A percentile compares a stretch with the other conserved stretches of the same genome.
Evolutionary conservation across 108 stramenopile species (phyloP).

Genomic region (Schizochytrium sp.): DNA sequence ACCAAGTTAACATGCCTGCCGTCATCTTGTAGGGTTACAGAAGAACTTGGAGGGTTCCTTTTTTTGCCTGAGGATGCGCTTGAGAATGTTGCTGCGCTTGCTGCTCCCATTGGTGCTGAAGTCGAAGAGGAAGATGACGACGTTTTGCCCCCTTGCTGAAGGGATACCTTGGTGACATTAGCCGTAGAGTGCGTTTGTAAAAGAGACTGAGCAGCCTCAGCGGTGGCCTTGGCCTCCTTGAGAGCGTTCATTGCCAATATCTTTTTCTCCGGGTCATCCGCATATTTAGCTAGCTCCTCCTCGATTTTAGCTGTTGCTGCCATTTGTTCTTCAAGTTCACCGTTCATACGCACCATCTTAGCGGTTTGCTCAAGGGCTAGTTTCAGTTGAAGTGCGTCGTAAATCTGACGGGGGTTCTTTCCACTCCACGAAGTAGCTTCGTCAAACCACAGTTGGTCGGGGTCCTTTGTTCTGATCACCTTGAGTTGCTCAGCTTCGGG

Average conservation of each 20-base stretch:
- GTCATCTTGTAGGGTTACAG: no score
- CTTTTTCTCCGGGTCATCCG: background rate
- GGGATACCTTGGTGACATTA: no score
- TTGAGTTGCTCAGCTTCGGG: background rate
- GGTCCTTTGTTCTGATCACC: background rate
- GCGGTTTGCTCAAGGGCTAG: background rate
- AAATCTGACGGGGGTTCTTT: background rate
- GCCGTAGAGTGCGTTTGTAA: no score
- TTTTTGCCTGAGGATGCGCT: no score
- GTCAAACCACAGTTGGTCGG: background rate
- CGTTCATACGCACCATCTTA: background rate
- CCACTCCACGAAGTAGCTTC: background rate
- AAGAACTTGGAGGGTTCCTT: no score
- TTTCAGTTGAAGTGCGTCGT: conserved; percentile 4
- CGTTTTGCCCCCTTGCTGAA: no score
- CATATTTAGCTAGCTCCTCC: background rate
- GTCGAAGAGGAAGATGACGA: no score
- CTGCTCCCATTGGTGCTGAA: no score
- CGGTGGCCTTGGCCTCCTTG: background rate
- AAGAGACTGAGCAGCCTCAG: no score
- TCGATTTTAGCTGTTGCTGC: background rate
- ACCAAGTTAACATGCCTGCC: no score
- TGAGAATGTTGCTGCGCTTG: no score
- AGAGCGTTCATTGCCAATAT: background rate
- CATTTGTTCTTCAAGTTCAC: background rate